These are phyloP conservation scores for Hypoxylon perforatum DNA, from an alignment of 495 filamentous ascomycete genomes.

Conservation along the genomic window DNA sequence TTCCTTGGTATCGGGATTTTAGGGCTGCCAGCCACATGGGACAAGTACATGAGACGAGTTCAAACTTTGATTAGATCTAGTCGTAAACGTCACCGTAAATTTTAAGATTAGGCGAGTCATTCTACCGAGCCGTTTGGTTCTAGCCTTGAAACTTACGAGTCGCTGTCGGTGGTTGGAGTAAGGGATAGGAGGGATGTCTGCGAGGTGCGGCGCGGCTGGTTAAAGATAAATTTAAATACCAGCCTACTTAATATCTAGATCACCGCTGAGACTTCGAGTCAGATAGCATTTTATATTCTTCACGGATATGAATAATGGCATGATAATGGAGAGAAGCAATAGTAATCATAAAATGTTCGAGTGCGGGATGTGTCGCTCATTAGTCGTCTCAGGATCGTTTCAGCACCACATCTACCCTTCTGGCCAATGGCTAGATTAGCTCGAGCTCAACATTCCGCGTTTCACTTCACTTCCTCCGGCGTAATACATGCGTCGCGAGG, in stretches of 20 bases:
- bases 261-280: background rate
- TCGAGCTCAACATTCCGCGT: constrained; percentile 19
- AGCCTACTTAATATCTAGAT: background rate
- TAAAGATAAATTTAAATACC: no score
- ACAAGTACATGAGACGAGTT: background rate
- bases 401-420: constrained; percentile 23
- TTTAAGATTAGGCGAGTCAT: constrained; percentile 3
- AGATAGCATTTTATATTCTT: background rate
- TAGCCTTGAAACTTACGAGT: no score
- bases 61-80: background rate
- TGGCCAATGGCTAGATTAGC: background rate
- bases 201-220: no score
- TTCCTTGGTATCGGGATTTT: constrained; percentile 7
- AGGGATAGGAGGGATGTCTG: no score
- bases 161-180: no score
- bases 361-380: constrained; percentile 8
- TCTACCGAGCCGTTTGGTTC: no score
- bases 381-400: constrained; percentile 47
- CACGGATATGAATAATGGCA: background rate
- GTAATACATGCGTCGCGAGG: constrained; percentile 11
- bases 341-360: background rate
- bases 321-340: background rate
- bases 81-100: background rate
- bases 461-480: constrained; percentile 11
- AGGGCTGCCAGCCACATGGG: no score